Percentiles rank a stretch among this genome's conserved stretches.
phyloP scores from a whole-genome alignment of 192 early-diverging fungal genomes.

The Backusella morwellensis region DNA sequence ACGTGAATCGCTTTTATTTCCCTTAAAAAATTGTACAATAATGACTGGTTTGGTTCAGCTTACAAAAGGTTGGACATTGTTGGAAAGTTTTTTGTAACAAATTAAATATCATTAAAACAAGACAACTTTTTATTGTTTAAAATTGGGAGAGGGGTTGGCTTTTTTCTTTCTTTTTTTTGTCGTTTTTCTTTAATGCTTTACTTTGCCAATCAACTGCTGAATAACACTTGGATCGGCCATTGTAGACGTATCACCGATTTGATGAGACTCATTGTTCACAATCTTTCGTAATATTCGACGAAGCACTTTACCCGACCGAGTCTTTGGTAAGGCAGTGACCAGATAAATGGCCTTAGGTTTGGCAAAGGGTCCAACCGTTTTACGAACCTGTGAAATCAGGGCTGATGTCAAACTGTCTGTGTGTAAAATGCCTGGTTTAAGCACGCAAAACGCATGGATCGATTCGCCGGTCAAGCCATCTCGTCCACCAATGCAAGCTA shows the following conservation, averaged over 20 bases:
- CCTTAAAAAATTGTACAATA: neutral
- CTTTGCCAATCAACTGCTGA: neutral
- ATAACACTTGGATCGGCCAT: slow-evolving; percentile 7
- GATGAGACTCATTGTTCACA: slow-evolving; percentile 78
- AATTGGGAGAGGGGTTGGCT: neutral
- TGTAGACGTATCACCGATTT: slow-evolving; percentile 58
- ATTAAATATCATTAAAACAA: neutral
- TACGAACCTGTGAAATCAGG: slow-evolving; percentile 75
- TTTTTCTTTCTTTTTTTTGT: neutral
- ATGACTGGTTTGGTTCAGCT: neutral
- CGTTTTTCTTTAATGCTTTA: neutral
- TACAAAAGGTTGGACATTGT: neutral
- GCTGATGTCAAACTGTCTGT: slow-evolving; percentile 50
- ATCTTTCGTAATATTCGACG: slow-evolving; percentile 93
- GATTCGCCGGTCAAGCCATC: slow-evolving; percentile 92
- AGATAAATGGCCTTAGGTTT: slow-evolving; percentile 85
- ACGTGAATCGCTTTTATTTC: slow-evolving; percentile 10
- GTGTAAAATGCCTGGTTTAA: slow-evolving; percentile 61
- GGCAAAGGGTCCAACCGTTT: slow-evolving; percentile 92
- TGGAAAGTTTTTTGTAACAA: neutral
- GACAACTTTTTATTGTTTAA: neutral
- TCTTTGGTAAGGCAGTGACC: slow-evolving; percentile 91
- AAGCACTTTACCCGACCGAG: slow-evolving; percentile 96
- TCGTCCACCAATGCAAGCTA: slow-evolving; percentile 83
- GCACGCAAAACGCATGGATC: slow-evolving; percentile 81